Percentiles rank a stretch among this genome's conserved stretches.
Evolutionary conservation across 768 basidiomycete genomes (phyloP).

Genomic region (Mrakia frigida): DNA sequence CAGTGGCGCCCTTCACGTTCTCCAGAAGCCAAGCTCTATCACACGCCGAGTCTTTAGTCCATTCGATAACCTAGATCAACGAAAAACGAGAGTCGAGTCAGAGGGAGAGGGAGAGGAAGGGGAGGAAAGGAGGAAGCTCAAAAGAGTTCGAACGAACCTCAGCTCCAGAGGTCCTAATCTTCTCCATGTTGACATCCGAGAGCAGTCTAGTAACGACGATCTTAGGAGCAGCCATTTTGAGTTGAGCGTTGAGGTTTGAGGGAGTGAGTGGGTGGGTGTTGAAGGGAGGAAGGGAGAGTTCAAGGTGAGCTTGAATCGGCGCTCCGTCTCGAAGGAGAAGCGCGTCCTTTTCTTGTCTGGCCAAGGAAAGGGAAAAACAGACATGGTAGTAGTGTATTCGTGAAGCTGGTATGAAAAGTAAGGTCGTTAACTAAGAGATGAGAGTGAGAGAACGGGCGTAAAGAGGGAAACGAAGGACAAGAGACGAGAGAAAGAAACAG

Average conservation of each 20-base stretch:
- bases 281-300: not conserved
- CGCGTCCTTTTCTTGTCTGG: too few relatives aligned
- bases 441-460: not conserved
- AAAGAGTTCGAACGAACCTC: slow-evolving; percentile 6
- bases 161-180: slow-evolving; percentile 33
- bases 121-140: not conserved
- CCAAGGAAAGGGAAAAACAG: too few relatives aligned
- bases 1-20: slow-evolving; percentile 62
- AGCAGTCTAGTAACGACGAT: slow-evolving; percentile 41
- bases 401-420: not conserved
- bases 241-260: not conserved
- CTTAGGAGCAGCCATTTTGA: slow-evolving; percentile 28
- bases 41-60: slow-evolving; percentile 56
- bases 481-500: not conserved
- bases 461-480: not conserved
- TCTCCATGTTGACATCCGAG: slow-evolving; percentile 33
- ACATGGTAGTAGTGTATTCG: too few relatives aligned
- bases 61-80: slow-evolving; percentile 48
- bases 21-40: slow-evolving; percentile 67
- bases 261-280: not conserved
- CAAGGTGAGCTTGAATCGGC: not conserved
- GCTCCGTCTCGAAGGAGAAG: too few relatives aligned
- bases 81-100: not conserved
- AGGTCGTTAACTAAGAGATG: not conserved
- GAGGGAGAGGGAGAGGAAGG: too few relatives aligned